These are phyloP conservation scores for Globisporangium carolinianum DNA, from an alignment of 352 stramenopile species.

Conservation along the genomic window DNA sequence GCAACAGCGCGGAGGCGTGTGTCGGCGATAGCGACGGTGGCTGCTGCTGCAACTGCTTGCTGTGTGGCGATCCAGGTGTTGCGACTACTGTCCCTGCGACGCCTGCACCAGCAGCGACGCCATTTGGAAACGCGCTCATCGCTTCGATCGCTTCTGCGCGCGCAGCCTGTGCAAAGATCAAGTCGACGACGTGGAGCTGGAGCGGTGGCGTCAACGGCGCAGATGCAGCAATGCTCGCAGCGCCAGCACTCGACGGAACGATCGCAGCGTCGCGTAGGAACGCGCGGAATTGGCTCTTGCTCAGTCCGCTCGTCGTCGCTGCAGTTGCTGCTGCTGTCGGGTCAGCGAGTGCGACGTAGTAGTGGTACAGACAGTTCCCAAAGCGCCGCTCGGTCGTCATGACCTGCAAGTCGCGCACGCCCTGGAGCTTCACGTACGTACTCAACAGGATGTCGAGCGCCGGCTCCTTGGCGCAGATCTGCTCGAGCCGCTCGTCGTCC, in stretches of 20 bases:
- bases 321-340: constrained; percentile 13
- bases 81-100: neutral
- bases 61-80: constrained; percentile 4
- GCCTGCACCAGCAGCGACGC: too few relatives aligned
- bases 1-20: constrained; percentile 12
- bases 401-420: constrained; percentile 38
- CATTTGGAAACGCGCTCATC: constrained; percentile 1
- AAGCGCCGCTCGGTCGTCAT: constrained; percentile 55
- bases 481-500: constrained; percentile 38
- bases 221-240: constrained; percentile 5
- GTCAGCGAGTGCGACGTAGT: constrained; percentile 52
- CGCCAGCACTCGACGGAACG: constrained; percentile 16
- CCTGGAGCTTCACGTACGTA: constrained; percentile 38
- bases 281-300: constrained; percentile 58
- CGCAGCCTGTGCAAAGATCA: constrained; percentile 51
- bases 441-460: constrained; percentile 51
- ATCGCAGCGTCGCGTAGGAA: constrained; percentile 45
- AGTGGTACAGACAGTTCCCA: constrained; percentile 61
- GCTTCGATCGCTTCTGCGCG: constrained; percentile 28
- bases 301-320: constrained; percentile 28
- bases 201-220: constrained; percentile 12
- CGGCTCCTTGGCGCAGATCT: constrained; percentile 46
- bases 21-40: neutral
- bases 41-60: constrained; percentile 1
- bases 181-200: constrained; percentile 52